phyloP scores from a whole-genome alignment of 2,329 filamentous ascomycete species.

The Fusarium sp. region DNA sequence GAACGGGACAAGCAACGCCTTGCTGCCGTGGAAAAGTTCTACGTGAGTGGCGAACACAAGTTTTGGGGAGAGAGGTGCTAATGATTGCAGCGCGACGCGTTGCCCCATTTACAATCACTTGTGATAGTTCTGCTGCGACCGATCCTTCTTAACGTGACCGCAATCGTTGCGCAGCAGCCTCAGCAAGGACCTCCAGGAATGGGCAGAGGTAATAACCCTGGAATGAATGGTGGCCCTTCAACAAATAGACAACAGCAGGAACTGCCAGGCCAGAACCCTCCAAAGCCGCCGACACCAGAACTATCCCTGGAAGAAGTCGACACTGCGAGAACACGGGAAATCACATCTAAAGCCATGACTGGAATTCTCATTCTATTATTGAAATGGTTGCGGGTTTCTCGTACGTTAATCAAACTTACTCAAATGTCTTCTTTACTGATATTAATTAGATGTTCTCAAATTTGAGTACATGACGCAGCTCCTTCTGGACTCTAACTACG shows the following conservation, averaged over 20 bases:
- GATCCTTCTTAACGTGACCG: conserved; percentile 87
- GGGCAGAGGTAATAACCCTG: conserved; percentile 56
- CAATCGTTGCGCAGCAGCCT: conserved; percentile 76
- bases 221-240: conserved; percentile 57
- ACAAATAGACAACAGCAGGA: conserved; percentile 50
- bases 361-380: conserved; percentile 87
- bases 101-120: conserved; percentile 91
- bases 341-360: conserved; percentile 92
- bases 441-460: conserved; percentile 81
- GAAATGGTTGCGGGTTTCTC: conserved; percentile 97
- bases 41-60: conserved; percentile 70
- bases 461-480: conserved; percentile 97
- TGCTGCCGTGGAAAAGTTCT: conserved; percentile 83
- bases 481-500: conserved; percentile 92
- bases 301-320: conserved; percentile 82
- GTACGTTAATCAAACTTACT: conserved; percentile 66
- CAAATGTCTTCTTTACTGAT: conserved; percentile 28
- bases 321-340: conserved; percentile 83
- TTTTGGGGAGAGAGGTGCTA: background rate
- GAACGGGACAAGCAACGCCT: conserved; percentile 74
- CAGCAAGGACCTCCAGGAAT: conserved; percentile 61
- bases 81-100: conserved; percentile 70
- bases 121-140: conserved; percentile 94
- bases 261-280: conserved; percentile 50
- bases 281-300: conserved; percentile 59